Conservation (phyloP, 805 yeast species). For the Starmerella etchellsii region DNA sequence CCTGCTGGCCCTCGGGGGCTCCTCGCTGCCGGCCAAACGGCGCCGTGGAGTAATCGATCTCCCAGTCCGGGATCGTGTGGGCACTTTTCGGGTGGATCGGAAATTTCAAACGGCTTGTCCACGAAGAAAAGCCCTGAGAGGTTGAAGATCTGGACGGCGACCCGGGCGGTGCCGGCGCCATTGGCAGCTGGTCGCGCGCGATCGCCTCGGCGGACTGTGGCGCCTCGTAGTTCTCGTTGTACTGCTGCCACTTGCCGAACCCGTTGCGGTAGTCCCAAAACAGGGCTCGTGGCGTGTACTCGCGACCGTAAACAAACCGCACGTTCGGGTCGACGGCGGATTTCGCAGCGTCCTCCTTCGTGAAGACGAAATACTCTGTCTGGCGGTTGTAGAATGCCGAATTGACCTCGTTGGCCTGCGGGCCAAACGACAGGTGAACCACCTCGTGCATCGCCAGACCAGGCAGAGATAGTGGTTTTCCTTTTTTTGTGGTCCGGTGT, state of each 20-base stretch:
- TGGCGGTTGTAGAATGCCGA: constrained; percentile 76
- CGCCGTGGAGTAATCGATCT: constrained; percentile 26
- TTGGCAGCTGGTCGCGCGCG: background rate
- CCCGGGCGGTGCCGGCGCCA: no score
- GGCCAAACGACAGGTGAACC: constrained; percentile 60
- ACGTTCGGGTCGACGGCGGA: constrained; percentile 35
- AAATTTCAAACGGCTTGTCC: constrained; percentile 71
- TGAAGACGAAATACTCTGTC: constrained; percentile 51
- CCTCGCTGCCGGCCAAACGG: constrained; percentile 29
- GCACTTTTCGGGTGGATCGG: constrained; percentile 51
- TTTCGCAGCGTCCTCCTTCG: constrained; percentile 18
- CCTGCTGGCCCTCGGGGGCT: constrained; percentile 9
- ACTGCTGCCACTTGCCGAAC: constrained; percentile 36
- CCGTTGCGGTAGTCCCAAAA: constrained; percentile 76
- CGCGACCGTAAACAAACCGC: constrained; percentile 36
- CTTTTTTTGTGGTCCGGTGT: no score
- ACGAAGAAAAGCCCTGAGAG: constrained; percentile 28
- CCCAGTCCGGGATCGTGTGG: constrained; percentile 47
- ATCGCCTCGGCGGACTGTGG: background rate
- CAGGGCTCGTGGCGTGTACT: constrained; percentile 70
- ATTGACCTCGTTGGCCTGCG: constrained; percentile 56
- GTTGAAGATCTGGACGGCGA: no score
- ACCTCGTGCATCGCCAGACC: constrained; percentile 65
- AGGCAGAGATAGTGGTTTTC: no score
- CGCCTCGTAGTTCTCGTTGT: constrained; percentile 6